A percentile compares a stretch with the other conserved stretches of the same genome.
Conservation (phyloP, 2,329 filamentous ascomycete species). For the Ploettnerulaceae sp. region DNA sequence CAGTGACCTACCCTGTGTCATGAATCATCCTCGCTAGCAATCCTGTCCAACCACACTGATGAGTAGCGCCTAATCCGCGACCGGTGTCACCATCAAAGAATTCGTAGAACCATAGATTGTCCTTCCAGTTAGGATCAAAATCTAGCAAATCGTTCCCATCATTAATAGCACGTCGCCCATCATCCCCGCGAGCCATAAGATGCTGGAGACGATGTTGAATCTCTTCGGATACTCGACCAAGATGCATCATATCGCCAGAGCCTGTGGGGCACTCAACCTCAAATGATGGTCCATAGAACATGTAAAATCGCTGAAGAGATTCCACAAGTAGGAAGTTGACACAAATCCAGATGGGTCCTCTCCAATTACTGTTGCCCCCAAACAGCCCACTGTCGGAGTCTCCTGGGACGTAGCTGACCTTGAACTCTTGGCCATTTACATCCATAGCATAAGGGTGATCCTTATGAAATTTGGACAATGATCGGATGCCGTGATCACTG, state of each 20-base stretch:
- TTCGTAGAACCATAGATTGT: constrained; percentile 92
- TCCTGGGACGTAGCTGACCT: constrained; percentile 86
- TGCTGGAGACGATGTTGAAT: constrained; percentile 93
- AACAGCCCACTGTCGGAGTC: constrained; percentile 95
- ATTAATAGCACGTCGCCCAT: constrained; percentile 86
- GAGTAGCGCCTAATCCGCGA: constrained; percentile 82
- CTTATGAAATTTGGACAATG: constrained; percentile 86
- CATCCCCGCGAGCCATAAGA: constrained; percentile 77
- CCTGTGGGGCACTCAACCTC: constrained; percentile 92
- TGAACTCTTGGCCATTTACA: constrained; percentile 85
- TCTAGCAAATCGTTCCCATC: constrained; percentile 79
- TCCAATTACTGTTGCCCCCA: constrained; percentile 97
- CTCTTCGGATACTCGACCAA: constrained; percentile 91
- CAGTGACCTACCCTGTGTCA: constrained; percentile 75
- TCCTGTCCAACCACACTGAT: constrained; percentile 96
- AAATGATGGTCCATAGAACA: constrained; percentile 87
- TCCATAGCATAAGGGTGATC: constrained; percentile 91
- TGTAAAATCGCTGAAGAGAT: constrained; percentile 89
- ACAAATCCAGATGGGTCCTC: constrained; percentile 91
- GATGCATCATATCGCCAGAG: constrained; percentile 90
- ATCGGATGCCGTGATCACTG: constrained; percentile 83
- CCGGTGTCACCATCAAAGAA: constrained; percentile 94
- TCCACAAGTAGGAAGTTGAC: constrained; percentile 95
- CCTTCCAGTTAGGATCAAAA: constrained; percentile 89
- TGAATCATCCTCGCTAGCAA: constrained; percentile 96